phyloP scores from a whole-genome alignment of 345 rosid genomes.

The Brassica carinata region DNA sequence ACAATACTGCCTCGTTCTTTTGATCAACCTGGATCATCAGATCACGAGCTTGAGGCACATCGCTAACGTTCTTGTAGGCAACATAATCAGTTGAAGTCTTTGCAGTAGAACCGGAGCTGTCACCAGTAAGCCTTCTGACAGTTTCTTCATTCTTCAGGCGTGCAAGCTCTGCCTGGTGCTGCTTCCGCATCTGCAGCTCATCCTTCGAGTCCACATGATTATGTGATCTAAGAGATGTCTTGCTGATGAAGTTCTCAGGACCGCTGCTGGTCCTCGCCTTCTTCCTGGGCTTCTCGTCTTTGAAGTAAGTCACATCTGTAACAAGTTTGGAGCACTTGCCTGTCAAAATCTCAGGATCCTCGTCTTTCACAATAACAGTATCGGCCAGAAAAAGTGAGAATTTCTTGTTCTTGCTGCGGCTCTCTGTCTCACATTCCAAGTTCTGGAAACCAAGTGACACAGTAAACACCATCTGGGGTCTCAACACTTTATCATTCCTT shows the following conservation, averaged over 20 bases:
- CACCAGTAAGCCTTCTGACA: slow-evolving; percentile 90
- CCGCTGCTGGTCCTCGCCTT: slow-evolving; percentile 50
- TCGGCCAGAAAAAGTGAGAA: slow-evolving; percentile 84
- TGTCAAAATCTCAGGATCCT: slow-evolving; percentile 60
- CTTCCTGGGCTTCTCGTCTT: slow-evolving; percentile 50
- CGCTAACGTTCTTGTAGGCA: slow-evolving; percentile 85
- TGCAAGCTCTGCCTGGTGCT: slow-evolving; percentile 98
- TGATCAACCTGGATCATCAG: slow-evolving; percentile 85
- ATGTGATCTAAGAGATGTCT: slow-evolving; percentile 85
- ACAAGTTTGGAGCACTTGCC: slow-evolving; percentile 67
- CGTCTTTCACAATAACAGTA: slow-evolving; percentile 75
- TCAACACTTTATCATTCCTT: slow-evolving; percentile 67
- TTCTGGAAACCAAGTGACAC: slow-evolving; percentile 91
- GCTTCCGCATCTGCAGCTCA: slow-evolving; percentile 81
- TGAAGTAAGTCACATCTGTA: slow-evolving; percentile 85
- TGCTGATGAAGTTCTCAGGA: slow-evolving; percentile 49
- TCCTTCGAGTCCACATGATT: slow-evolving; percentile 85
- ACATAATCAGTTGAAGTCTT: slow-evolving; percentile 68
- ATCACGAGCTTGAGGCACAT: slow-evolving; percentile 70
- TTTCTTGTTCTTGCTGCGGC: slow-evolving; percentile 62
- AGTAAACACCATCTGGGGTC: slow-evolving; percentile 72
- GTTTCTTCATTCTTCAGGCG: slow-evolving; percentile 97
- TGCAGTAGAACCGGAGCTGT: slow-evolving; percentile 50
- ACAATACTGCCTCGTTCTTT: slow-evolving; percentile 81
- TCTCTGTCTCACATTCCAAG: slow-evolving; percentile 57